Conservation (phyloP, 768 basidiomycete genomes). For the Cystobasidium ongulense region DNA sequence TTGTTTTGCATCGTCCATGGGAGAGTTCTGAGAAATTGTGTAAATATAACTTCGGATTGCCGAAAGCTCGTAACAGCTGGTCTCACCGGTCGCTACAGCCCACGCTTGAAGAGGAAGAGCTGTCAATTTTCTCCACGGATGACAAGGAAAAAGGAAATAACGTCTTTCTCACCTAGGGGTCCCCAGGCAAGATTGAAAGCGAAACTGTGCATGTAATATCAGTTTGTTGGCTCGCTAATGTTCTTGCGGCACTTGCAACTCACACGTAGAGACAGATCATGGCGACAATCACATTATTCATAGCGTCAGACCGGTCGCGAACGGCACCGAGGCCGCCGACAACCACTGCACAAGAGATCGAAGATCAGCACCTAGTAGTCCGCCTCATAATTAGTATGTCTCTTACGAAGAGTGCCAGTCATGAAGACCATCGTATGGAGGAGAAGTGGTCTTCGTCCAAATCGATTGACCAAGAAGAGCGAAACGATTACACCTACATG, state of each 20-base stretch:
- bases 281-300: constrained; percentile 11
- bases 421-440: constrained; percentile 44
- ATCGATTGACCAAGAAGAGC: constrained; percentile 39
- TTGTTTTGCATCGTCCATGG: constrained; percentile 33
- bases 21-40: constrained; percentile 34
- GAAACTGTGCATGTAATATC: constrained; percentile 31
- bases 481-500: constrained; percentile 33
- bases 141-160: not conserved
- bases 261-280: constrained; percentile 17
- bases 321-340: constrained; percentile 42
- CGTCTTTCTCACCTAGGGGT: constrained; percentile 40
- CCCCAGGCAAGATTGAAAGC: constrained; percentile 46
- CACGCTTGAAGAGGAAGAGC: not conserved
- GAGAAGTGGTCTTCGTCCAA: constrained; percentile 44
- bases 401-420: constrained; percentile 39
- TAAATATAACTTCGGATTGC: not conserved
- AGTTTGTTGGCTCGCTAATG: not conserved
- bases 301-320: not conserved
- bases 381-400: not conserved
- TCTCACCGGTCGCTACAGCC: not conserved
- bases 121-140: not conserved
- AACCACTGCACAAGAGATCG: constrained; percentile 31
- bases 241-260: too few relatives aligned
- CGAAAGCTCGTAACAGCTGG: not conserved
- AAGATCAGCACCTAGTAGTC: not conserved